Percentiles rank a stretch among this genome's conserved stretches.
phyloP scores from a whole-genome alignment of 768 basidiomycete genomes.

The Kondoa malvinella region DNA sequence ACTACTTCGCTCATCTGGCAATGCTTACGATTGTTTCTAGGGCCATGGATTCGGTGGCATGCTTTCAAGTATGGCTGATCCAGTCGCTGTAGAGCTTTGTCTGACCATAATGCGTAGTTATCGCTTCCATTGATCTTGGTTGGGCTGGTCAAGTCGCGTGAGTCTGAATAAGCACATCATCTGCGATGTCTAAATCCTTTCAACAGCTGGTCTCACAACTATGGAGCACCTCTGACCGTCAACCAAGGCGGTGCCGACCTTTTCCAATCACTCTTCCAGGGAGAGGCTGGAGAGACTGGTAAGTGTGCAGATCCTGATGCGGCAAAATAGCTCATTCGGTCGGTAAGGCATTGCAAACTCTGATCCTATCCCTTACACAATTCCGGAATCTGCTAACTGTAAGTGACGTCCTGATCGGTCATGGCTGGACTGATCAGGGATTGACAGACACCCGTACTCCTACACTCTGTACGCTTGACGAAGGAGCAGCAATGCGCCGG shows the following conservation, averaged over 20 bases:
- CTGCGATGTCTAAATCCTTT: too few species aligned
- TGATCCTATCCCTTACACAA: background rate
- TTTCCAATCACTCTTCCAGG: constrained; percentile 24
- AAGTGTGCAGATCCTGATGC: too few species aligned
- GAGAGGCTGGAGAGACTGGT: constrained; percentile 15
- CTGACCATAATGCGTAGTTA: too few species aligned
- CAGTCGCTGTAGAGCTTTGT: background rate
- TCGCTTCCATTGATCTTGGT: constrained; percentile 25
- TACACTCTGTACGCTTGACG: background rate
- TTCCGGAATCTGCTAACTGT: background rate
- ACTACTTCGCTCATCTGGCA: constrained; percentile 1
- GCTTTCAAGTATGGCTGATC: constrained; percentile 6
- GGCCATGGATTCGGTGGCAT: constrained; percentile 26
- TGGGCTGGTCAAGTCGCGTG: constrained; percentile 17
- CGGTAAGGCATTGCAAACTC: background rate
- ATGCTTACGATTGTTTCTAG: too few species aligned
- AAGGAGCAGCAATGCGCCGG: background rate
- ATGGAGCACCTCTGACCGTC: constrained; percentile 22
- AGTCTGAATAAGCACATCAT: background rate
- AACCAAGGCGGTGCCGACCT: constrained; percentile 22
- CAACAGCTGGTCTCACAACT: constrained; percentile 14
- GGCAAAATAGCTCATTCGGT: too few species aligned
- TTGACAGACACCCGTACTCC: background rate
- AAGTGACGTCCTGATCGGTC: background rate
- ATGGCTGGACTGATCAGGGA: background rate